Base-by-base conservation (phyloP, 306 rosid species). In the Vigna trinervia region DNA sequence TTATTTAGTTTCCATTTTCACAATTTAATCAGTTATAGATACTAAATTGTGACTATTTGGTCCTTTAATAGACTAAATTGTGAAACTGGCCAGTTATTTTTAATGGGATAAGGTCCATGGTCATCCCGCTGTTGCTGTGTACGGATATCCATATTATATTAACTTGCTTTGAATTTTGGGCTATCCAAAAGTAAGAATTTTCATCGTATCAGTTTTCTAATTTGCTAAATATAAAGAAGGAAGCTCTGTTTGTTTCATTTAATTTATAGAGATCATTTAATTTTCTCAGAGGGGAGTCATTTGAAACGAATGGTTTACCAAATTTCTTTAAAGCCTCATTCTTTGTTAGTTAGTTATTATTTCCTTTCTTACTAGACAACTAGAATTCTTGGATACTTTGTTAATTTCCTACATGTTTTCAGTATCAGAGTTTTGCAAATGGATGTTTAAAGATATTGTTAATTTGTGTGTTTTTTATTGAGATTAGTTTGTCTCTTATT, bases 161-260 rank as follows among this genome's bases (percentile, higher is more conserved):
- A 2, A 60, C 8, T 22, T 20, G 47, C 0, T 75, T 50, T 69
- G 62, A 69, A 69, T 70, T 60, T 69, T 61, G 43, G 77, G 58
- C 45, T 43, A 32, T 66, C 12, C 19, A 26, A 34, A 30, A 64
- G 32, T 58, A 73, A 53, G 20, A 46, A 56, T 77, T 30, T 57
- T 32, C 63, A 36, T 47, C 71, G 34, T 41, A 41, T 66, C 32
- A 48, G 12, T 72, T 72, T 22, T 39, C 28, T 57, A 28, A 48
- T 30, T 28, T 67, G 20, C 53, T 72, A 36, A 58, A 28, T 34
- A 17, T 12, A 56, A 5, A 46, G 22, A 66, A 20, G 43, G 53
- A 77, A 48, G 76, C 15, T 65, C 7, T 32, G 36, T 57, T 72
- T 13, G 38, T n/a, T 0, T 32, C 47, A 58, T 22, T 63, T 71